Percentiles rank a stretch among this genome's conserved stretches.
Evolutionary conservation across 768 basidiomycete species (phyloP).

Genomic region (Leccinum variicolor): DNA sequence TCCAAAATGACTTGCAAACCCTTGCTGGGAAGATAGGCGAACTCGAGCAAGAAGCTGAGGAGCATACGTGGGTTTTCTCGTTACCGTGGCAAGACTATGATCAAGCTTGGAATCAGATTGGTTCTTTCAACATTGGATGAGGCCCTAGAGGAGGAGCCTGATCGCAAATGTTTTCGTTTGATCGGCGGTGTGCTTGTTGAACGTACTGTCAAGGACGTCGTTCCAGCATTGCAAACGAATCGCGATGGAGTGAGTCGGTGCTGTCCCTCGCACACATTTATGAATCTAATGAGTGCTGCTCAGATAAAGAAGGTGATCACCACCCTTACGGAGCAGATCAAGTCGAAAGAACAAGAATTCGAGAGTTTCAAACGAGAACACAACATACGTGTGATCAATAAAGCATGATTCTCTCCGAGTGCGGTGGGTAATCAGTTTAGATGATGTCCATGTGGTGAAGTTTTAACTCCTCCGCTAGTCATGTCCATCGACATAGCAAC

Average conservation of each 20-base stretch:
- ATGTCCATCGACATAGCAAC: neutral
- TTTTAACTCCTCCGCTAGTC: neutral
- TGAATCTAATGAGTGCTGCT: constrained; percentile 9
- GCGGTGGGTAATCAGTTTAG: constrained; percentile 1
- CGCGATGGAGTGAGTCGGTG: constrained; percentile 67
- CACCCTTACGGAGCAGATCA: constrained; percentile 82
- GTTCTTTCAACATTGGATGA: constrained; percentile 88
- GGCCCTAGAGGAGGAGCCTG: constrained; percentile 74
- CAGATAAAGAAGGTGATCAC: constrained; percentile 83
- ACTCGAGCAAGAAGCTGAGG: constrained; percentile 93
- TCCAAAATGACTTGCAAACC: constrained; percentile 88
- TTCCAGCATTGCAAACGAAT: constrained; percentile 88
- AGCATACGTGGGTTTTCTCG: constrained; percentile 69
- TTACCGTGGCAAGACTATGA: neutral
- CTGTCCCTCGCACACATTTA: neutral
- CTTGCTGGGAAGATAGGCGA: constrained; percentile 94
- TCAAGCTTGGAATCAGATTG: constrained; percentile 47
- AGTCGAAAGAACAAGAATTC: constrained; percentile 81
- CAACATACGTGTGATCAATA: constrained; percentile 60
- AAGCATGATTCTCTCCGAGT: constrained; percentile 16
- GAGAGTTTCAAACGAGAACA: constrained; percentile 77
- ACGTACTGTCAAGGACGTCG: constrained; percentile 91
- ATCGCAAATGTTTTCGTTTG: constrained; percentile 93
- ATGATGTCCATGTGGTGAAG: neutral
- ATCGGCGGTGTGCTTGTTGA: constrained; percentile 96